Conservation (phyloP, 495 filamentous ascomycete species). For the Mytilinidion resinicola region DNA sequence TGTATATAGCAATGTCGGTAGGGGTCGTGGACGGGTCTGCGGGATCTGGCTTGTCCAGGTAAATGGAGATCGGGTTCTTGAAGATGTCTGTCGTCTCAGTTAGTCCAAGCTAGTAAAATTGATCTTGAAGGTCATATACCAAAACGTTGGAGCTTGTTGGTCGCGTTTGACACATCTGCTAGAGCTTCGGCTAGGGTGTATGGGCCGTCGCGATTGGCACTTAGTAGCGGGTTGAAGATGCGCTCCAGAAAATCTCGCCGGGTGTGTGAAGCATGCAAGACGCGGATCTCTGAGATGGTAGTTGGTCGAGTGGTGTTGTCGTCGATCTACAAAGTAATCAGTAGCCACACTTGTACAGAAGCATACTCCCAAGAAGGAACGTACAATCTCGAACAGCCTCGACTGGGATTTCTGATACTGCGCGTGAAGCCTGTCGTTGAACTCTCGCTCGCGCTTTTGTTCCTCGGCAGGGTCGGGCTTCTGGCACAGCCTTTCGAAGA, state of each 20-base stretch:
- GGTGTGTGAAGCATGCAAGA: slow-evolving; percentile 73
- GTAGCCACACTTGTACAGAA: background rate
- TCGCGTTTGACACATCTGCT: slow-evolving; percentile 56
- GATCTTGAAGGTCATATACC: slow-evolving; percentile 42
- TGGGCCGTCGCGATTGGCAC: slow-evolving; percentile 53
- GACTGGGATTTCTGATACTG: slow-evolving; percentile 62
- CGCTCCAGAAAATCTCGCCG: slow-evolving; percentile 71
- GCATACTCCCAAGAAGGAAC: background rate
- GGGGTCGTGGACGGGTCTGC: slow-evolving; percentile 52
- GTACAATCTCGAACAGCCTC: slow-evolving; percentile 53
- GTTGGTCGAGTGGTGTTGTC: slow-evolving; percentile 72
- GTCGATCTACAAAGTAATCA: slow-evolving; percentile 52
- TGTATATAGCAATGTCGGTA: slow-evolving; percentile 70
- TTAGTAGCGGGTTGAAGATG: slow-evolving; percentile 70
- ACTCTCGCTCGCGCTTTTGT: slow-evolving; percentile 55
- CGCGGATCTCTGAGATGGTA: slow-evolving; percentile 71
- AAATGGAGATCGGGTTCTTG: slow-evolving; percentile 72
- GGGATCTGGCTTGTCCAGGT: slow-evolving; percentile 61
- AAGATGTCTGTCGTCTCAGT: slow-evolving; percentile 61
- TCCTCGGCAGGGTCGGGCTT: slow-evolving; percentile 54
- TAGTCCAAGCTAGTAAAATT: background rate
- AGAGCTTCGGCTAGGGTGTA: slow-evolving; percentile 76
- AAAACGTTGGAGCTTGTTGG: slow-evolving; percentile 70
- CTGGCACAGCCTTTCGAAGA: slow-evolving; percentile 60
- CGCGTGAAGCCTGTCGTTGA: slow-evolving; percentile 55